Conservation (phyloP, 306 rosid species). For the Senna siamea region DNA sequence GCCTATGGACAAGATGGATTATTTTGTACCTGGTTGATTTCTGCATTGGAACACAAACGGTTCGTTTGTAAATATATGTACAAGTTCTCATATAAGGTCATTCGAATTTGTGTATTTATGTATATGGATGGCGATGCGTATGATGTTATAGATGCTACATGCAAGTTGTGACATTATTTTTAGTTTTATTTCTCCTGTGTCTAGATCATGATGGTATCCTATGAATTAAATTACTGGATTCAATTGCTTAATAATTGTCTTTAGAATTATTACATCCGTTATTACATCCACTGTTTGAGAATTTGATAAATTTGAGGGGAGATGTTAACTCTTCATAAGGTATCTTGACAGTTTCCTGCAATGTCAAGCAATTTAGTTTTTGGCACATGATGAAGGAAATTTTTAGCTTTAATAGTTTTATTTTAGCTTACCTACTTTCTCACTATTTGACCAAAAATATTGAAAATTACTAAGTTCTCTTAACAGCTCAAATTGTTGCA, state of each 20-base stretch:
- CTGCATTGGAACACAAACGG: conserved; percentile 25
- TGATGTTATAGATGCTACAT: conserved; percentile 25
- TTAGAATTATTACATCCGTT: background rate
- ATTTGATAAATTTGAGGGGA: background rate
- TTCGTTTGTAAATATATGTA: conserved; percentile 52
- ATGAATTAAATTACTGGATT: background rate
- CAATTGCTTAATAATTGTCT: background rate
- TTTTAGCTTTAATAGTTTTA: no score
- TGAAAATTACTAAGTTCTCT: no score
- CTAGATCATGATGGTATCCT: background rate
- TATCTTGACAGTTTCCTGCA: background rate
- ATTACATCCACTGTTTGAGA: background rate
- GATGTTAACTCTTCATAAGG: background rate
- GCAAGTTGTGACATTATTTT: conserved; percentile 29
- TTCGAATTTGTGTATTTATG: conserved; percentile 15
- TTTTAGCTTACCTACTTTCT: no score
- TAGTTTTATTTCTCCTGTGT: conserved; percentile 23
- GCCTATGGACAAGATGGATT: conserved; percentile 95
- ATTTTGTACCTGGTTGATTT: conserved; percentile 77
- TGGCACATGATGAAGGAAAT: no score
- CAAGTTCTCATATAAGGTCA: conserved; percentile 8
- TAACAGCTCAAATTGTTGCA: no score
- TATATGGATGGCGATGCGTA: conserved; percentile 19
- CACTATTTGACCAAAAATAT: no score
- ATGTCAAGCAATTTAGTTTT: background rate